Percentiles rank a stretch among this genome's conserved stretches.
Conservation (phyloP, 1,139 yeast species). For the Candida buenavistaensis region DNA sequence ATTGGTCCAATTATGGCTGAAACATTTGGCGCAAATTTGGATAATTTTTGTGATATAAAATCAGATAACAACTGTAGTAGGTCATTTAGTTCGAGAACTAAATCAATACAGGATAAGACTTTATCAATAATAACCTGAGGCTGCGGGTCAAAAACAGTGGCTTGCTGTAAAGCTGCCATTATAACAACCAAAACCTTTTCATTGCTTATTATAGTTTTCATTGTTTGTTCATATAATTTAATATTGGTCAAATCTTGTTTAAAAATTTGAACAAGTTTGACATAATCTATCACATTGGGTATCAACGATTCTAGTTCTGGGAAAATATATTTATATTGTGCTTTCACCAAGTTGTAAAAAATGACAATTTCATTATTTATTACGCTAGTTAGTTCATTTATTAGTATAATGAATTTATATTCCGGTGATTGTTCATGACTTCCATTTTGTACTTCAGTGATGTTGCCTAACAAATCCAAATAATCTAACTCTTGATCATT, state of each 20-base stretch:
- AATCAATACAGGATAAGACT: conserved; percentile 47
- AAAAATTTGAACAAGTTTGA: conserved; percentile 50
- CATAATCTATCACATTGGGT: conserved; percentile 64
- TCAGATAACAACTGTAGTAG: conserved; percentile 46
- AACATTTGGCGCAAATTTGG: conserved; percentile 76
- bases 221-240: conserved; percentile 30
- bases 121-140: conserved; percentile 21
- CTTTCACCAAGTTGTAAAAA: conserved; percentile 51
- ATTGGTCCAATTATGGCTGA: conserved; percentile 71
- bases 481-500: conserved; percentile 30
- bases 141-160: conserved; percentile 17
- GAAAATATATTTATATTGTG: conserved; percentile 60
- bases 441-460: conserved; percentile 17
- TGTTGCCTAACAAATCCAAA: conserved; percentile 28
- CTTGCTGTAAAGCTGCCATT: conserved; percentile 63
- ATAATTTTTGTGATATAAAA: conserved; percentile 59
- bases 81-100: conserved; percentile 46
- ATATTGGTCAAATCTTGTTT: conserved; percentile 49
- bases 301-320: conserved; percentile 70
- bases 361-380: conserved; percentile 56
- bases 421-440: conserved; percentile 35
- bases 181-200: conserved; percentile 73
- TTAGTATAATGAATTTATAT: conserved; percentile 49
- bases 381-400: conserved; percentile 58
- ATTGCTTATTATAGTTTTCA: conserved; percentile 47